These are phyloP conservation scores for Didymella arachidicola DNA, from an alignment of 2,329 filamentous ascomycete species.

Conservation along the genomic window DNA sequence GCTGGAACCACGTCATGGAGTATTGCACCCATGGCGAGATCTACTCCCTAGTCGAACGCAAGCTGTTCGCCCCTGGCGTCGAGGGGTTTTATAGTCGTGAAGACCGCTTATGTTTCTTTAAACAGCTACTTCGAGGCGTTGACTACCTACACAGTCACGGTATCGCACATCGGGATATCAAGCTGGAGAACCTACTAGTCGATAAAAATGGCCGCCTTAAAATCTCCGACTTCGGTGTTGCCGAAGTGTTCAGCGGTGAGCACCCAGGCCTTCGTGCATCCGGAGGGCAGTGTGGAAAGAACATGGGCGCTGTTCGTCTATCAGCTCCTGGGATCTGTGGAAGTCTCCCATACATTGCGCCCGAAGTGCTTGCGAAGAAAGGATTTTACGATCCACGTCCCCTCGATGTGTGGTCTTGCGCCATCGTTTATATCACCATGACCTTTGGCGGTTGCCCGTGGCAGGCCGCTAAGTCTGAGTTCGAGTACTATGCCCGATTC, in stretches of 20 bases:
- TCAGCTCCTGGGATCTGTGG: constrained; percentile 84
- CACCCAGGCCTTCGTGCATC: constrained; percentile 80
- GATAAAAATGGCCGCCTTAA: constrained; percentile 82
- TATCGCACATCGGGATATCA: constrained; percentile 90
- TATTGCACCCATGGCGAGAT: constrained; percentile 85
- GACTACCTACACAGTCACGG: constrained; percentile 82
- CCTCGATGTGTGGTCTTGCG: constrained; percentile 86
- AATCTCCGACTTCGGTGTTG: constrained; percentile 91
- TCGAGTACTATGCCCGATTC: constrained; percentile 69
- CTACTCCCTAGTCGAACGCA: constrained; percentile 73
- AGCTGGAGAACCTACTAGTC: constrained; percentile 85
- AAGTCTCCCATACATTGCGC: constrained; percentile 85
- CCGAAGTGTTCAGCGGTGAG: constrained; percentile 82
- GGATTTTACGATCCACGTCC: constrained; percentile 75
- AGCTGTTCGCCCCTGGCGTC: constrained; percentile 57
- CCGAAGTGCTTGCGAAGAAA: constrained; percentile 78
- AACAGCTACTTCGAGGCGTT: constrained; percentile 84
- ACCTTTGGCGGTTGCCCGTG: constrained; percentile 77
- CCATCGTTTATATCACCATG: constrained; percentile 81
- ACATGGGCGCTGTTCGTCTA: constrained; percentile 74
- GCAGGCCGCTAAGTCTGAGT: constrained; percentile 67
- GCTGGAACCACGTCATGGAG: constrained; percentile 94
- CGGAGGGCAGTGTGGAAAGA: constrained; percentile 74
- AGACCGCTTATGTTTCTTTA: constrained; percentile 85
- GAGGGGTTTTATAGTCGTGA: constrained; percentile 66